A percentile compares a stretch with the other conserved stretches of the same genome.
phyloP scores from a whole-genome alignment of 2,329 filamentous ascomycete species.

The Lachnum nothofagi region DNA sequence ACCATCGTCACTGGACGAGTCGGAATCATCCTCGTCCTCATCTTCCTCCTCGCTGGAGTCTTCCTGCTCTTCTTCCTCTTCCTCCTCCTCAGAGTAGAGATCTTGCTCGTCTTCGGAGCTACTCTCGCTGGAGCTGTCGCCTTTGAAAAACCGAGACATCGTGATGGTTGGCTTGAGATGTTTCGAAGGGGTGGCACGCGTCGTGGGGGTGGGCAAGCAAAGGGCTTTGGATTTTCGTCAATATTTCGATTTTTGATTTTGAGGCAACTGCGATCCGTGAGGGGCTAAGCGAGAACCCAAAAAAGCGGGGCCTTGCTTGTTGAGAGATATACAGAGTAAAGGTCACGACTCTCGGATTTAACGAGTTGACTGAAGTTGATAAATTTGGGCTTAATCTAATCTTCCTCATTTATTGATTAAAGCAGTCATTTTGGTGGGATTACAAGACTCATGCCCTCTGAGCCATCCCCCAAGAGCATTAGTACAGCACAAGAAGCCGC shows the following conservation, averaged over 20 bases:
- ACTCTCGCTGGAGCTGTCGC: constrained; percentile 92
- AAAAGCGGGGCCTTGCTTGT: too few species aligned
- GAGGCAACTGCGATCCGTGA: constrained; percentile 1
- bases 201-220: constrained; percentile 8
- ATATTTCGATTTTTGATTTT: constrained; percentile 7
- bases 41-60: constrained; percentile 39
- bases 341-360: too few species aligned
- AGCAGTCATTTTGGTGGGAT: too few species aligned
- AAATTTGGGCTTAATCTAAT: too few species aligned
- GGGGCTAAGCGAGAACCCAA: constrained; percentile 19
- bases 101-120: constrained; percentile 92
- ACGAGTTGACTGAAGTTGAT: too few species aligned
- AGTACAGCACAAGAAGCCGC: too few species aligned
- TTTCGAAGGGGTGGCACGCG: constrained; percentile 5
- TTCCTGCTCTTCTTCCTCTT: constrained; percentile 53
- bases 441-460: too few species aligned
- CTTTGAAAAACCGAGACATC: constrained; percentile 97
- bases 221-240: constrained; percentile 11
- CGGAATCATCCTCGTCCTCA: constrained; percentile 46
- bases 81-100: constrained; percentile 77
- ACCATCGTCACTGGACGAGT: constrained; percentile 58
- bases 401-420: too few species aligned
- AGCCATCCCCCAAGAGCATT: too few species aligned
- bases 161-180: constrained; percentile 36
- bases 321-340: too few species aligned